phyloP scores from a whole-genome alignment of 2,329 filamentous ascomycete species.

The Hymenoscyphus scutula region DNA sequence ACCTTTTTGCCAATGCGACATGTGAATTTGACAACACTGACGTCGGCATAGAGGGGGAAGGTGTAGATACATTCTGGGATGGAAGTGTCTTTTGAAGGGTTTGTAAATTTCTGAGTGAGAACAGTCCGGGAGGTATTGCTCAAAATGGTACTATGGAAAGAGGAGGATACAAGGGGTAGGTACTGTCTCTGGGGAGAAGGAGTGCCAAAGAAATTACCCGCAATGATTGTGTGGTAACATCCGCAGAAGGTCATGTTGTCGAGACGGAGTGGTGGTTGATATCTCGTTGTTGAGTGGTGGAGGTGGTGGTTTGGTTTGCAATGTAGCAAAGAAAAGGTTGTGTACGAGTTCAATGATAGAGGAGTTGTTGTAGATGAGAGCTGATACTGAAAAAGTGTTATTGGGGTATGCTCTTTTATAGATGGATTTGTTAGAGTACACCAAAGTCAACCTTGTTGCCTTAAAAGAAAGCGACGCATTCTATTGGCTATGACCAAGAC shows the following conservation, averaged over 20 bases:
- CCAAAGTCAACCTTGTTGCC: background rate
- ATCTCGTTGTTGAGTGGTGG: background rate
- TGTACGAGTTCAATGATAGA: background rate
- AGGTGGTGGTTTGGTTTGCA: background rate
- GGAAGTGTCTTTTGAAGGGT: constrained; percentile 45
- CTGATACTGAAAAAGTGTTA: background rate
- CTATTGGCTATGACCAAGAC: background rate
- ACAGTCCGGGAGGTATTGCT: constrained; percentile 48
- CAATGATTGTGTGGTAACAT: constrained; percentile 5
- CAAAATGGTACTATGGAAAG: constrained; percentile 60
- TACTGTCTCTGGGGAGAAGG: constrained; percentile 36
- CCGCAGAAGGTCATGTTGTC: background rate
- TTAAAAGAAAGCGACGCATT: background rate
- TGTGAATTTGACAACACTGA: constrained; percentile 65
- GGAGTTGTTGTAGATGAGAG: background rate
- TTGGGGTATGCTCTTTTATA: background rate
- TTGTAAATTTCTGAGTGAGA: constrained; percentile 59
- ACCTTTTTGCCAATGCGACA: constrained; percentile 60
- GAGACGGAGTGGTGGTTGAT: no score
- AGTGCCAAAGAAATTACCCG: background rate
- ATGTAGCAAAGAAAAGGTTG: background rate
- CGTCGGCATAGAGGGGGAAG: constrained; percentile 71
- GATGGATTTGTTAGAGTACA: background rate
- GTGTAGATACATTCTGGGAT: constrained; percentile 60
- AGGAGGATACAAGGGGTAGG: constrained; percentile 57